Evolutionary conservation across 371 early-diverging fungal species (phyloP).

Genomic region (Rhizopus sp.): DNA sequence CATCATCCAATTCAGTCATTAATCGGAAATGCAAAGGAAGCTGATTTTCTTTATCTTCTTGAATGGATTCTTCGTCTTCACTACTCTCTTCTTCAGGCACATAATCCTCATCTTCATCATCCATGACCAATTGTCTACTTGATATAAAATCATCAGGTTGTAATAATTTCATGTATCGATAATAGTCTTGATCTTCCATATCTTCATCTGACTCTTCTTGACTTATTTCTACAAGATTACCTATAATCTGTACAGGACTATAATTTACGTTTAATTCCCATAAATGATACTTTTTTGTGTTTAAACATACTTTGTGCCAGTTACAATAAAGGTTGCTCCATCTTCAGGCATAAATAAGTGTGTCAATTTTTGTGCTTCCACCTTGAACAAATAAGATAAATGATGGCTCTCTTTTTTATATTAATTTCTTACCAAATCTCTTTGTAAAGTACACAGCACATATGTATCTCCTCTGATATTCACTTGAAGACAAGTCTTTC

Average conservation of each 20-base stretch:
- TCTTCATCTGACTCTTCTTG: neutral
- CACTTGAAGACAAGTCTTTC: conserved; percentile 20
- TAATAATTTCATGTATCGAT: too few relatives aligned
- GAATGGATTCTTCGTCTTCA: too few relatives aligned
- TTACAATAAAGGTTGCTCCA: conserved; percentile 10
- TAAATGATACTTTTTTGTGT: neutral
- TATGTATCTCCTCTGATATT: conserved; percentile 8
- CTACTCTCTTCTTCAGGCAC: too few relatives aligned
- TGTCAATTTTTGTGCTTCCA: conserved; percentile 18
- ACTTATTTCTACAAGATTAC: conserved; percentile 1
- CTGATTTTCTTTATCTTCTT: neutral
- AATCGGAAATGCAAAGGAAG: neutral
- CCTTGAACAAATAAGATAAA: neutral
- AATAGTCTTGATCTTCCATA: too few relatives aligned
- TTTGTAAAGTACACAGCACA: conserved; percentile 18
- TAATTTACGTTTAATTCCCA: neutral
- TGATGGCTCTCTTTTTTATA: neutral
- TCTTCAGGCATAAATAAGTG: conserved; percentile 19
- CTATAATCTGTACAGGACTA: conserved; percentile 8
- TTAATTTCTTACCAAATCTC: conserved; percentile 15
- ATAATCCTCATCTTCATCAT: neutral
- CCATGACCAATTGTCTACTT: too few relatives aligned
- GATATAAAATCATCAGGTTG: too few relatives aligned
- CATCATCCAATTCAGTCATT: neutral
- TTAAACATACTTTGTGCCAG: conserved; percentile 21